Base-by-base conservation (phyloP, 2,329 filamentous ascomycete species). In the Colletotrichum graminicola region DNA sequence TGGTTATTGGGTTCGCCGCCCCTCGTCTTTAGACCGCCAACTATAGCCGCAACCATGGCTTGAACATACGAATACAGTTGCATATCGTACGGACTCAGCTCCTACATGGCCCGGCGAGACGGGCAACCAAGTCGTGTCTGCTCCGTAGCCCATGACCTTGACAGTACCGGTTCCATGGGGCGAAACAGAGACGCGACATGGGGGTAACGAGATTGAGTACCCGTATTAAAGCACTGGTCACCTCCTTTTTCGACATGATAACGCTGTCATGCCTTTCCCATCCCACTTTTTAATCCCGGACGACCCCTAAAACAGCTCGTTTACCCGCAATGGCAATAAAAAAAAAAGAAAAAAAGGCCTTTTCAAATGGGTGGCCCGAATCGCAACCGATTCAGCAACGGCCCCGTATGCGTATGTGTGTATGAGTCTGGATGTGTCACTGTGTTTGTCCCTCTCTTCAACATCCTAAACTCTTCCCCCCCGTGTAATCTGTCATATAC, bases 141-240 rank as follows among this genome's bases (percentile, higher is more conserved):
- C 43, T 21, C 18, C 32, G 23, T 51, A 62, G 32, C 36, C 59
- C 45, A 23, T 51, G 59, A 51, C 59, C 26, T 45, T 23, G 21
- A 12, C 21, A 34, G 29, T 49, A n/a, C 32, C 59, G 32, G 45
- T 51, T 62, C 36, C 29, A 51, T 16, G 32, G 51, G 49, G 59
- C 59, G 59, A 62, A 62, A 62, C 59, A 51, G 59, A 51, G 23
- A 62, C 59, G 32, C 59, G 59, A 51, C 59, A 62, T 62, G 59
- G 59, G 59, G 45, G 45, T 23, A 47, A 51, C 32, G 59, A 62
- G 59, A 62, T 62, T 62, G 45, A 45, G 59, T 62, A 62, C 59
- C 59, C 59, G 61, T 63, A 54, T 43, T 63, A 43, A 54, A 54
- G 47, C 61, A 32, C 47, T 32, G 34, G 47, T 63, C 61, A 41